Evolutionary conservation across 176 grass and related monocot genomes (phyloP).

Genomic region (Otatea glauca): DNA sequence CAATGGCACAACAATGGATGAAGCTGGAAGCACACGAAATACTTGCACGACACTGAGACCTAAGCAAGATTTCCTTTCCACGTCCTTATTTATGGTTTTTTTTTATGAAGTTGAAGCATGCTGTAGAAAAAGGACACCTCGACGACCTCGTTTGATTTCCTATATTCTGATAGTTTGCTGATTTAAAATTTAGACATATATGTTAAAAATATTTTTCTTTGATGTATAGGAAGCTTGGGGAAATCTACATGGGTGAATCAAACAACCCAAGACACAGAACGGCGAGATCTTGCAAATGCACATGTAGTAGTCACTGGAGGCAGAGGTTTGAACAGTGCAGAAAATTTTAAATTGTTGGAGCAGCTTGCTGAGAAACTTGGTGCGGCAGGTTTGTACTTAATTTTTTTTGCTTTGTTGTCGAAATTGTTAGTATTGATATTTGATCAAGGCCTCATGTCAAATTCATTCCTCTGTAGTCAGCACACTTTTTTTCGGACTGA

Average conservation of each 20-base stretch:
- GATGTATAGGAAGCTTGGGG: conserved; percentile 42
- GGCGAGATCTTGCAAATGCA: conserved; percentile 89
- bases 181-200: background rate
- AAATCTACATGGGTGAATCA: conserved; percentile 86
- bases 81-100: background rate
- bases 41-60: no score
- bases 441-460: background rate
- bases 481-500: background rate
- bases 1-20: no score
- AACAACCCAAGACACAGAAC: conserved; percentile 82
- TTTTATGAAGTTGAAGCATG: conserved; percentile 10
- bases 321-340: conserved; percentile 86
- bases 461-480: background rate
- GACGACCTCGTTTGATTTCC: background rate
- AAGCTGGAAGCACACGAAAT: no score
- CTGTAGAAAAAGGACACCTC: background rate
- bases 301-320: conserved; percentile 82
- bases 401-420: background rate
- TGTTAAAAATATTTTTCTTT: background rate
- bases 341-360: conserved; percentile 94
- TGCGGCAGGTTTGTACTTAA: conserved; percentile 65
- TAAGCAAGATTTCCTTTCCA: background rate
- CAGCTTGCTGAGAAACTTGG: conserved; percentile 98
- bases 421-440: background rate
- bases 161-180: background rate